Evolutionary conservation across 1,284 basidiomycete species (phyloP), one percentile per base, ranked within the genome.

Genomic region (Rhodotorula sp.): DNA sequence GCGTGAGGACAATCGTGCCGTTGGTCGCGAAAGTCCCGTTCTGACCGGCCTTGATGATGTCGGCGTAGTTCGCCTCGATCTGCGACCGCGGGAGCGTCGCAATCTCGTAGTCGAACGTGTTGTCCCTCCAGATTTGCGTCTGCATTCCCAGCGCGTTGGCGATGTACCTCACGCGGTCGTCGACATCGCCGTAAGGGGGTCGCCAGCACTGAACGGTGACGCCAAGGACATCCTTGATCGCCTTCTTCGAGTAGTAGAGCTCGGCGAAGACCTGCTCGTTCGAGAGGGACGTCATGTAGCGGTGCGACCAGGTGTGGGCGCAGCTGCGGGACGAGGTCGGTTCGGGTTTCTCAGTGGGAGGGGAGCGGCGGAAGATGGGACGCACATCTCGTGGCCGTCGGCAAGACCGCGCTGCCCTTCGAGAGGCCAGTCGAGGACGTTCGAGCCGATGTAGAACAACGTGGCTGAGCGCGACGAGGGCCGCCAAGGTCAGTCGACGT

Each of bases 181-280:
- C 84, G 47, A 84, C 79, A 65, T 83, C 82, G 77, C 83, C 83
- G 75, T 79, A 84, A 7, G 84, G 83, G 46, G 83, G 82, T 55
- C 81, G 75, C 78, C 78, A 76, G 65, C 68, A 72, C 53, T 58
- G 67, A 4, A 69, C 67, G 4, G 84, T 84, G 22, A 85, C 79
- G 59, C 84, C 83, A 10, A 82, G 74, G 59, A 85, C 76, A 37
- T 80, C 78, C 77, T 84, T 83, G 81, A 85, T 84, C 59, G 77
- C 78, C 75, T 83, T 79, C 68, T 80, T 80, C 37, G 83, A 82
- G 80, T 85, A 85, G 77, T 83, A 86, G 30, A 86, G 79, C 77
- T 85, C 84, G 52, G 84, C 83, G 72, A 85, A 85, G 34, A 81
- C 83, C 70, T 83, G 78, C 63, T 83, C 82, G 78, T 83, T 81